A percentile compares a stretch with the other conserved stretches of the same genome.
Evolutionary conservation across 768 basidiomycete genomes (phyloP).

Genomic region (Cystobasidium tubakii): DNA sequence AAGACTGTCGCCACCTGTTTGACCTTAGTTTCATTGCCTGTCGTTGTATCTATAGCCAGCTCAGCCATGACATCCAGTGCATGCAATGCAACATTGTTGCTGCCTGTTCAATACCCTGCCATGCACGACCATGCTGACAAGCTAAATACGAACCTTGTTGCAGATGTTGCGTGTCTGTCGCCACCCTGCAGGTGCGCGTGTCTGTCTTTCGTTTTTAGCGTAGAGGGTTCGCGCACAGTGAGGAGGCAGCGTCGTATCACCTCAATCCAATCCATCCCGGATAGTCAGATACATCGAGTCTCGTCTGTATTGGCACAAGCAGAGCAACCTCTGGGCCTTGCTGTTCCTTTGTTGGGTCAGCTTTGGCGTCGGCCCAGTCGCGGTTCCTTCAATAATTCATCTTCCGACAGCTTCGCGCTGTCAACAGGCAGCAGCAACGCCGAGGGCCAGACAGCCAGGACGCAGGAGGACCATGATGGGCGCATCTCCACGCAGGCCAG

Average conservation of each 20-base stretch:
- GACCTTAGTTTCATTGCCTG: neutral
- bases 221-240: too few species aligned
- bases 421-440: neutral
- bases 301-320: neutral
- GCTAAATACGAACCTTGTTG: neutral
- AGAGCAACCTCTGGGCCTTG: neutral
- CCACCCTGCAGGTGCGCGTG: neutral
- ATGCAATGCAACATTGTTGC: neutral
- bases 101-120: neutral
- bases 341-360: neutral
- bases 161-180: neutral
- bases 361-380: neutral
- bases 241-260: neutral
- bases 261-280: neutral
- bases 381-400: neutral
- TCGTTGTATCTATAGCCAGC: neutral
- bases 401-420: neutral
- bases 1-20: neutral
- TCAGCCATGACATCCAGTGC: neutral
- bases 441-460: too few species aligned
- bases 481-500: constrained; percentile 13
- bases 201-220: neutral
- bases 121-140: too few species aligned
- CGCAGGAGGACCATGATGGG: constrained; percentile 2
- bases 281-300: neutral